Conservation (phyloP, 1,284 basidiomycete genomes). For the Ustilago sp. region DNA sequence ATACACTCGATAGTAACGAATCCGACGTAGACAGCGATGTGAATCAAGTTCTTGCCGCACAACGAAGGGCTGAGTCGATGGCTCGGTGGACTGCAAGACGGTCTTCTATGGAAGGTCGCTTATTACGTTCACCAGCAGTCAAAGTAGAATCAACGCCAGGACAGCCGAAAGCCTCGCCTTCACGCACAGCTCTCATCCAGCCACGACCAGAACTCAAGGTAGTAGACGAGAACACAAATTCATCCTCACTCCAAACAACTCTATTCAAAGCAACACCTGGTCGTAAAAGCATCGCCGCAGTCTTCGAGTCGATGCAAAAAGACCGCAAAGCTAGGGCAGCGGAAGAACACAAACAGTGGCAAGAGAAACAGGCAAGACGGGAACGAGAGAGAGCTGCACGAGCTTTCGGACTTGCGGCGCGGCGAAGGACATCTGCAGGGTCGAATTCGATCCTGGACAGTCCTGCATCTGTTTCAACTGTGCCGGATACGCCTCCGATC, state of each 20-base stretch:
- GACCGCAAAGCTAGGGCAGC: constrained; percentile 37
- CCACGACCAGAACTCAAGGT: constrained; percentile 12
- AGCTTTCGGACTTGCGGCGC: constrained; percentile 20
- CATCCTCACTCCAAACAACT: neutral
- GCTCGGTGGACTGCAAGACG: constrained; percentile 43
- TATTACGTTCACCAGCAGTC: neutral
- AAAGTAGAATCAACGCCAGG: constrained; percentile 3
- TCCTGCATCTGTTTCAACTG: constrained; percentile 9
- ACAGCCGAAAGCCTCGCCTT: constrained; percentile 2
- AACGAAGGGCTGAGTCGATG: constrained; percentile 34
- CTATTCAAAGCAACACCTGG: constrained; percentile 30
- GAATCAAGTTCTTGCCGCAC: constrained; percentile 21
- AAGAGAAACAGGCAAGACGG: constrained; percentile 37
- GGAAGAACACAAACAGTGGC: constrained; percentile 39
- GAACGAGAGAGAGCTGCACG: constrained; percentile 51
- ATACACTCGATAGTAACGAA: constrained; percentile 24
- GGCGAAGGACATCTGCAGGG: constrained; percentile 19
- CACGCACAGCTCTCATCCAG: neutral
- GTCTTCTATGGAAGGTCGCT: neutral
- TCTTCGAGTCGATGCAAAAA: constrained; percentile 52
- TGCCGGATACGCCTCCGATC: constrained; percentile 10
- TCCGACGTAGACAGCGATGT: constrained; percentile 38
- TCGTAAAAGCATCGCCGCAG: constrained; percentile 47
- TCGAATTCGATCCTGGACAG: constrained; percentile 24
- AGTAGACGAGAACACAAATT: neutral